Conservation (phyloP, 2,329 filamentous ascomycete genomes). For the Trichophyton schoenleinii region DNA sequence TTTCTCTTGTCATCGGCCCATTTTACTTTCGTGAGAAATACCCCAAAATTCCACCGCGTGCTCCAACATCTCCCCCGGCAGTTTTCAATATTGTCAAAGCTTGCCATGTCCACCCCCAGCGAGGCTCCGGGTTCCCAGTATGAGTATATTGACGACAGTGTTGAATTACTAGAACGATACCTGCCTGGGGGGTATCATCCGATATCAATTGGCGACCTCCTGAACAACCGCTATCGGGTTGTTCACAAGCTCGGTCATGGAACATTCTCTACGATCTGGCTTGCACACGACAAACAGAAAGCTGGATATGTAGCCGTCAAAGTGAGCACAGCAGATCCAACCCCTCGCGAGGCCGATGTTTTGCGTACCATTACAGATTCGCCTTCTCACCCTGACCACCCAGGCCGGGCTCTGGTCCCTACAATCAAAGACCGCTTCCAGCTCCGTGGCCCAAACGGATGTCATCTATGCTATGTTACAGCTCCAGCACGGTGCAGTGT, state of each 20-base stretch:
- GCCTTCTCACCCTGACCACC: background rate
- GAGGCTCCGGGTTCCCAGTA: background rate
- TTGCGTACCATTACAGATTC: background rate
- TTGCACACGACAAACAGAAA: slow-evolving; percentile 7
- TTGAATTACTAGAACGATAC: background rate
- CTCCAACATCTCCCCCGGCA: too few relatives aligned
- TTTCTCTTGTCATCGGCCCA: too few relatives aligned
- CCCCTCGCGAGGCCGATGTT: background rate
- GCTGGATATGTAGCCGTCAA: background rate
- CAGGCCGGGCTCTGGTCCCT: slow-evolving; percentile 9
- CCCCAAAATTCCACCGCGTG: too few relatives aligned
- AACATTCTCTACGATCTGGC: slow-evolving; percentile 16
- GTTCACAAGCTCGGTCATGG: slow-evolving; percentile 17
- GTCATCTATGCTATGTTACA: slow-evolving; percentile 17
- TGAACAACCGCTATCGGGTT: slow-evolving; percentile 12
- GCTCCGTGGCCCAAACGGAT: slow-evolving; percentile 16
- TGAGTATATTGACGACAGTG: background rate
- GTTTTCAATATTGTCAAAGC: background rate
- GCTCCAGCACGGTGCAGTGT: slow-evolving; percentile 15
- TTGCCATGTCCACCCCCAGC: background rate
- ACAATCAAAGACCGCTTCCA: slow-evolving; percentile 19
- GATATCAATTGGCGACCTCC: slow-evolving; percentile 9
- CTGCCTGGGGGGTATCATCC: background rate
- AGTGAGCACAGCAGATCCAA: background rate
- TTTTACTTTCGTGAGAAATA: too few relatives aligned